Evolutionary conservation across 306 rosid species (phyloP).

Genomic region (Herpetospermum pedunculosum): DNA sequence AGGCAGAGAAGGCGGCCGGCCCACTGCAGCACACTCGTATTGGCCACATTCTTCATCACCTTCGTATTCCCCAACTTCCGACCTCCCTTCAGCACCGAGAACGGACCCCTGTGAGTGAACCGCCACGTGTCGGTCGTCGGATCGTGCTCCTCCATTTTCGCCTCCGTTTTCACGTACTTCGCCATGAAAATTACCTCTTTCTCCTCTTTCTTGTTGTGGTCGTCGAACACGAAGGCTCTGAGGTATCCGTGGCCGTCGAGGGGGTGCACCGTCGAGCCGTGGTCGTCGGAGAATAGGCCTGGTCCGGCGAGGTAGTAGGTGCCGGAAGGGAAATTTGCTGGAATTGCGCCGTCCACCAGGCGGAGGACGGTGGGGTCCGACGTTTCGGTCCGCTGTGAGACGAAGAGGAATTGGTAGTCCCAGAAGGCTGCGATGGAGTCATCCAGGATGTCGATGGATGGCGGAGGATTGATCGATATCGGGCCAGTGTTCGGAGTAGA

Average conservation of each 20-base stretch:
- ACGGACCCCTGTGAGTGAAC: conserved; percentile 78
- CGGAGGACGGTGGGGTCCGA: conserved; percentile 24
- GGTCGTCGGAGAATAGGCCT: conserved; percentile 67
- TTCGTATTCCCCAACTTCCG: conserved; percentile 69
- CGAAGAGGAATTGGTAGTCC: conserved; percentile 78
- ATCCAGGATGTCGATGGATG: conserved; percentile 16
- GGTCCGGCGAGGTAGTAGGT: conserved; percentile 79
- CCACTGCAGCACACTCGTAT: conserved; percentile 79
- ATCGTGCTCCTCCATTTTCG: conserved; percentile 72
- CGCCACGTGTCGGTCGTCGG: conserved; percentile 40
- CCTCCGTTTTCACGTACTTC: conserved; percentile 69
- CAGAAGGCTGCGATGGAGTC: conserved; percentile 53
- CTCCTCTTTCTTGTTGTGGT: conserved; percentile 19
- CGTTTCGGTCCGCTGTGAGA: conserved; percentile 62
- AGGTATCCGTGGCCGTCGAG: conserved; percentile 85
- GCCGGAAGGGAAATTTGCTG: conserved; percentile 57
- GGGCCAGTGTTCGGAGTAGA: conserved; percentile 17
- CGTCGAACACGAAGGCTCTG: conserved; percentile 55
- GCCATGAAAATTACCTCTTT: conserved; percentile 59
- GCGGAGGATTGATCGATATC: conserved; percentile 10
- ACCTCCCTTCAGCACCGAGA: conserved; percentile 83
- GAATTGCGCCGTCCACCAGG: conserved; percentile 44
- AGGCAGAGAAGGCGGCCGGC: conserved; percentile 56
- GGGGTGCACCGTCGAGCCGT: conserved; percentile 89
- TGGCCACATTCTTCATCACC: conserved; percentile 98